phyloP scores from a whole-genome alignment of 2,329 filamentous ascomycete genomes.

The Lasiodiplodia citricola region DNA sequence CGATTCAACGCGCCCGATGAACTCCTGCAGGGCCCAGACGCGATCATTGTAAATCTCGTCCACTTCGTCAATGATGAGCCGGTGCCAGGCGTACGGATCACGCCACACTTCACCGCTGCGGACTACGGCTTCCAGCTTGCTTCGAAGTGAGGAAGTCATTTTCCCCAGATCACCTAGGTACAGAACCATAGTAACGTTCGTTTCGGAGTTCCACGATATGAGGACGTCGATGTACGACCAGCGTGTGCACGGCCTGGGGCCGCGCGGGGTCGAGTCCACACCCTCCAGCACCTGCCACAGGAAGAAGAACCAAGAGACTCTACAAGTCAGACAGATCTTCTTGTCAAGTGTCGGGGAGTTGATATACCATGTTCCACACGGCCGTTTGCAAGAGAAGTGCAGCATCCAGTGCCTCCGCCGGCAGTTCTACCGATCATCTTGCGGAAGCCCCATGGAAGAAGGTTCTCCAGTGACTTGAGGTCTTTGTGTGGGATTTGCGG shows the following conservation, averaged over 20 bases:
- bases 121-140: not conserved
- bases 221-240: no score
- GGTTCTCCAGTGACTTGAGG: not conserved
- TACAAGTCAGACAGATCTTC: not conserved
- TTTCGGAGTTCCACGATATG: no score
- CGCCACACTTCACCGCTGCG: not conserved
- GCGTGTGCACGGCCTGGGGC: no score
- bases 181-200: no score
- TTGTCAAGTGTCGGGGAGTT: not conserved
- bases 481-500: not conserved
- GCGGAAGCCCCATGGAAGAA: not conserved
- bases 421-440: not conserved
- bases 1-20: no score
- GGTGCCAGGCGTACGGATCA: not conserved
- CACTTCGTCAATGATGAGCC: not conserved
- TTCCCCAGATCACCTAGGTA: no score
- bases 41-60: not conserved
- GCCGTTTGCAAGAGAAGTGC: not conserved
- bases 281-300: not conserved
- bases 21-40: not conserved
- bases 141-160: not conserved
- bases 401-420: not conserved
- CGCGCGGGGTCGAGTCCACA: not conserved
- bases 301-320: not conserved
- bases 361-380: not conserved